These are phyloP conservation scores for Phoenix roebelenii DNA, from an alignment of 176 grass and related monocot species.

Conservation along the genomic window DNA sequence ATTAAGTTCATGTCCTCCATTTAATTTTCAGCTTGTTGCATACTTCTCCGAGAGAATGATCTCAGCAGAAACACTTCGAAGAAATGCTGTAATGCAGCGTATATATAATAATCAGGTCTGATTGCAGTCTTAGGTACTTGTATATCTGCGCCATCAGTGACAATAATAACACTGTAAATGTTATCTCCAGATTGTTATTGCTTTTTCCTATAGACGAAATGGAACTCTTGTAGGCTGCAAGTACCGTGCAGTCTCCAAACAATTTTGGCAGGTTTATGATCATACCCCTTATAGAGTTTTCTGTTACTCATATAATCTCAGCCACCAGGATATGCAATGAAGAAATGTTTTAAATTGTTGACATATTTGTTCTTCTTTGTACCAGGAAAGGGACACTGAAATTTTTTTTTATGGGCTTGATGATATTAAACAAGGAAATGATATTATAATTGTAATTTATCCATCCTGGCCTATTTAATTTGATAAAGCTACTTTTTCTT, in stretches of 20 bases:
- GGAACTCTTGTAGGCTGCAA: slow-evolving; percentile 69
- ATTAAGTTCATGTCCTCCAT: slow-evolving; percentile 19
- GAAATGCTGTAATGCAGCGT: slow-evolving; percentile 61
- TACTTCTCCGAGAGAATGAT: slow-evolving; percentile 78
- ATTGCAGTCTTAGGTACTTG: neutral
- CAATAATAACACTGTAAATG: too few relatives aligned
- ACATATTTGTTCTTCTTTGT: slow-evolving; percentile 17
- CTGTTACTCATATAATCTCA: too few relatives aligned
- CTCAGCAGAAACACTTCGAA: slow-evolving; percentile 58
- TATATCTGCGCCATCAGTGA: neutral
- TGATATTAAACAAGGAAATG: slow-evolving; percentile 55
- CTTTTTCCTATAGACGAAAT: slow-evolving; percentile 76
- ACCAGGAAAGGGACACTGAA: slow-evolving; percentile 68
- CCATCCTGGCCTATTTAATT: slow-evolving; percentile 8
- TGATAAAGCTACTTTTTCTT: slow-evolving; percentile 6
- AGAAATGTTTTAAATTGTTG: too few relatives aligned
- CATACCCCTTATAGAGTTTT: neutral
- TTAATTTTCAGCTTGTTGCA: slow-evolving; percentile 53
- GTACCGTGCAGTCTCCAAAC: slow-evolving; percentile 63
- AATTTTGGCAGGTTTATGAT: slow-evolving; percentile 66
- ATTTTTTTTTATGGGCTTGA: slow-evolving; percentile 93
- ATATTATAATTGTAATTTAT: slow-evolving; percentile 88
- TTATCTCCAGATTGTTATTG: slow-evolving; percentile 64
- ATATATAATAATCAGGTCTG: slow-evolving; percentile 37
- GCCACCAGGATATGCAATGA: too few relatives aligned